A percentile compares a stretch with the other conserved stretches of the same genome.
Evolutionary conservation across 2,329 filamentous ascomycete genomes (phyloP).

Genomic region (Colletotrichum ledebouriae): DNA sequence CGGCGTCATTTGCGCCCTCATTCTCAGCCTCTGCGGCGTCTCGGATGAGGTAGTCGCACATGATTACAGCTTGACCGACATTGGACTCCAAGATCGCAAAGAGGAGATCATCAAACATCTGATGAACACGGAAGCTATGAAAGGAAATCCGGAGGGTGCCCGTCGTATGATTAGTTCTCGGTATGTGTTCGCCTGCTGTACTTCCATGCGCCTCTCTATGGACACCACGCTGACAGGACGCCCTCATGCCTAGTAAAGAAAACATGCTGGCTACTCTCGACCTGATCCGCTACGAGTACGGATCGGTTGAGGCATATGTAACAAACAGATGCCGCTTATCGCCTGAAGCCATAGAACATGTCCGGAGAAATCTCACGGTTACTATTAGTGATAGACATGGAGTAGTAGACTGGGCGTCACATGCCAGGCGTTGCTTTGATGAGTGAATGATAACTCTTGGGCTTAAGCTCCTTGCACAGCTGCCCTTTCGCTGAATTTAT

Average conservation of each 20-base stretch:
- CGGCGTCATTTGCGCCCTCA: constrained; percentile 75
- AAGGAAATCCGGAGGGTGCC: constrained; percentile 59
- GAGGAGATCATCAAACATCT: constrained; percentile 64
- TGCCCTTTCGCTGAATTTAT: constrained; percentile 23
- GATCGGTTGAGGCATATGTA: constrained; percentile 75
- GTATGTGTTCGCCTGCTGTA: constrained; percentile 44
- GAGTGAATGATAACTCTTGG: background rate
- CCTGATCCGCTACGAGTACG: constrained; percentile 71
- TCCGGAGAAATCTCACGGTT: constrained; percentile 64
- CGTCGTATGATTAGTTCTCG: constrained; percentile 60
- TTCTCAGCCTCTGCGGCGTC: constrained; percentile 75
- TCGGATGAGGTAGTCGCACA: constrained; percentile 69
- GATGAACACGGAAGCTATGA: constrained; percentile 63
- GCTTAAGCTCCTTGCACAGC: constrained; percentile 2
- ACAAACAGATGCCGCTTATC: constrained; percentile 69
- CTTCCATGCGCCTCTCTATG: background rate
- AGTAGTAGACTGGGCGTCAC: constrained; percentile 36
- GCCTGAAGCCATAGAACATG: constrained; percentile 64
- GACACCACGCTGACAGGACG: background rate
- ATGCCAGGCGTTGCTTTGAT: constrained; percentile 22
- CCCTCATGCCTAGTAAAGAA: constrained; percentile 53
- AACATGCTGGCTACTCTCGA: constrained; percentile 63
- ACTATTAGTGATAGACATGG: constrained; percentile 42
- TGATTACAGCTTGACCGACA: constrained; percentile 78
- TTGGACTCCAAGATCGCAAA: constrained; percentile 68